A percentile compares a stretch with the other conserved stretches of the same genome.
Conservation (phyloP, 2,329 filamentous ascomycete genomes). For the Tolypocladium ophioglossoides region DNA sequence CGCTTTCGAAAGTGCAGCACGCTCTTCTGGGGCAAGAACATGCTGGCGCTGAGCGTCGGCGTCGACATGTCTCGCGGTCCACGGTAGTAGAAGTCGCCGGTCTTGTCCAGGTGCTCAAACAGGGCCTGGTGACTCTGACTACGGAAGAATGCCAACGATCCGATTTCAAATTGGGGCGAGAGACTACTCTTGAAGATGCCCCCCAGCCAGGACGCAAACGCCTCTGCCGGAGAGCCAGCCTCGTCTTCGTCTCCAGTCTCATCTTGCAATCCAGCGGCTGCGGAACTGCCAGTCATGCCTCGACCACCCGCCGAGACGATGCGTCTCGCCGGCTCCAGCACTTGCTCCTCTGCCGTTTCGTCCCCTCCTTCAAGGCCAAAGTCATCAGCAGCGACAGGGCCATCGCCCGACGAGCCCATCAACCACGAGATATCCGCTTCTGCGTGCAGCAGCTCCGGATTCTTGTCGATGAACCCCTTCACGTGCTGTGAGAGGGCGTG, state of each 20-base stretch:
- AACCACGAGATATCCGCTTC: slow-evolving; percentile 40
- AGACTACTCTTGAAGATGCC: slow-evolving; percentile 38
- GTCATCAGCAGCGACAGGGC: background rate
- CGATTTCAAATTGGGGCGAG: slow-evolving; percentile 45
- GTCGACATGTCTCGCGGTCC: slow-evolving; percentile 37
- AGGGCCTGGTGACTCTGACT: slow-evolving; percentile 33
- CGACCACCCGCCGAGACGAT: background rate
- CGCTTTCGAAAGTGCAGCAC: slow-evolving; percentile 39
- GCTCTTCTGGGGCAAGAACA: slow-evolving; percentile 39
- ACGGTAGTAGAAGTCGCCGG: slow-evolving; percentile 37
- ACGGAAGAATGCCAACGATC: slow-evolving; percentile 39
- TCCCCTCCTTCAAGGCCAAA: background rate
- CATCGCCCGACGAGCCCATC: slow-evolving; percentile 12
- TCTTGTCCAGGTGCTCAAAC: slow-evolving; percentile 37
- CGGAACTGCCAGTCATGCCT: background rate
- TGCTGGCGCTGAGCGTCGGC: slow-evolving; percentile 42
- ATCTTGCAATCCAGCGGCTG: background rate
- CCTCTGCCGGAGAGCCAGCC: slow-evolving; percentile 14
- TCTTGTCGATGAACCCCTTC: slow-evolving; percentile 31
- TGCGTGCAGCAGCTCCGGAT: slow-evolving; percentile 33
- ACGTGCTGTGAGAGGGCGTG: slow-evolving; percentile 34
- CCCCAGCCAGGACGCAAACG: slow-evolving; percentile 19
- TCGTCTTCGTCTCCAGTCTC: slow-evolving; percentile 6
- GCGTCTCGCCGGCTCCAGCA: background rate
- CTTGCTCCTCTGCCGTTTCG: background rate